Evolutionary conservation across 441 rosid species (phyloP), one percentile per base, ranked within the genome.

Genomic region (Francoa sonchifolia): DNA sequence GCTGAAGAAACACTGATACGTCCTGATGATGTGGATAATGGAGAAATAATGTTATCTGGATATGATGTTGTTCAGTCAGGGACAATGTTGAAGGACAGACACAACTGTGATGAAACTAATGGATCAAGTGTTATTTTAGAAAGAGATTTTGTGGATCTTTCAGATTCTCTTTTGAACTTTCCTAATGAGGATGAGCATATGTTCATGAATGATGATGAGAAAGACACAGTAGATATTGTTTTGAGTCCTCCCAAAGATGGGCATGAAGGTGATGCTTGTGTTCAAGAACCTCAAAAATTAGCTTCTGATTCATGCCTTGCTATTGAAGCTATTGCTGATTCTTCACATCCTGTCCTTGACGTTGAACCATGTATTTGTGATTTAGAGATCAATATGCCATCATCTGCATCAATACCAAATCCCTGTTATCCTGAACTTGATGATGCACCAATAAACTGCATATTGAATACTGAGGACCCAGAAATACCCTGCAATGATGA

Each of bases 401-500:
- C 62, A 12, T 51, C 59, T 44, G 28, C 39, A 19, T 42, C 14
- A 9, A 22, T 12, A n/a, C 37, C 46, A 19, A 40, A 46, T 26
- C 39, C 48, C 39, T 36, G 11, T 34, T 35, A 31, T 44, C 60
- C 50, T 32, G 61, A 63, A 33, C 29, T 16, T 7, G 15, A 29
- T 25, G 54, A 39, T 22, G 52, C 37, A 44, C 28, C 40, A 20
- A 49, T 32, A 39, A 26, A 19, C 29, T 67, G 77, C 57, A 18
- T 18, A 11, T 49, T 71, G 61, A 71, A 67, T 53, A 57, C 10
- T 40, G 79, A 73, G 54, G 79, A 73, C 45, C 65, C 58, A 7
- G 79, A 69, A 54, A 51, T 73, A 46, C 79, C 76, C 8, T 55
- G 66, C 62, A 71, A 63, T 0, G 57, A 66, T 52, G 66, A 57